phyloP scores from a whole-genome alignment of 306 rosid species.

The Vachellia pachyceras region DNA sequence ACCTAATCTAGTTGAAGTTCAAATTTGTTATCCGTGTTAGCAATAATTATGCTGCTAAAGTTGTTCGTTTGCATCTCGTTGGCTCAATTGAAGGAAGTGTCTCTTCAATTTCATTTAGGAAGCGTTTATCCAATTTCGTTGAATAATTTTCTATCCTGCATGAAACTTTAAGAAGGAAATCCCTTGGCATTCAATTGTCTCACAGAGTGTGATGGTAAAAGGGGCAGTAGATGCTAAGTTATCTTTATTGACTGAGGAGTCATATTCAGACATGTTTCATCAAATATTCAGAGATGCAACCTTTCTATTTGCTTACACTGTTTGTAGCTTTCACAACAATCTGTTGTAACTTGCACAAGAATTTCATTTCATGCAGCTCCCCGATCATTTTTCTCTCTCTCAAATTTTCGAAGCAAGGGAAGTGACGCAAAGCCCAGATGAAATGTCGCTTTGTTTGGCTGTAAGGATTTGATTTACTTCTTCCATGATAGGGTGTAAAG shows the following conservation, averaged over 20 bases:
- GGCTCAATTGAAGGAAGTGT: neutral
- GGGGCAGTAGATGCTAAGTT: conserved; percentile 20
- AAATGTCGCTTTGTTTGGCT: conserved; percentile 36
- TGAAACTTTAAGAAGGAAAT: conserved; percentile 4
- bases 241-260: conserved; percentile 4
- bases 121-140: neutral
- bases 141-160: neutral
- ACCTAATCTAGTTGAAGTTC: no score
- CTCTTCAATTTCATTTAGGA: neutral
- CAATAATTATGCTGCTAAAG: conserved; percentile 26
- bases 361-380: conserved; percentile 75
- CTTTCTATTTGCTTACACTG: conserved; percentile 14
- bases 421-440: conserved; percentile 86
- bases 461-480: conserved; percentile 50
- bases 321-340: conserved; percentile 35
- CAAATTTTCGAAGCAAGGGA: conserved; percentile 96
- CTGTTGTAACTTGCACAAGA: conserved; percentile 27
- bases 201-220: conserved; percentile 2
- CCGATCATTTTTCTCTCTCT: conserved; percentile 88
- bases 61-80: neutral
- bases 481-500: conserved; percentile 63
- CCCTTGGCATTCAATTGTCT: conserved; percentile 30
- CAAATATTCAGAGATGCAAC: neutral
- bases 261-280: conserved; percentile 26
- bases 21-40: conserved; percentile 8